These are phyloP conservation scores for Kockovaella imperatae DNA, from an alignment of 768 basidiomycete species.

Conservation along the genomic window DNA sequence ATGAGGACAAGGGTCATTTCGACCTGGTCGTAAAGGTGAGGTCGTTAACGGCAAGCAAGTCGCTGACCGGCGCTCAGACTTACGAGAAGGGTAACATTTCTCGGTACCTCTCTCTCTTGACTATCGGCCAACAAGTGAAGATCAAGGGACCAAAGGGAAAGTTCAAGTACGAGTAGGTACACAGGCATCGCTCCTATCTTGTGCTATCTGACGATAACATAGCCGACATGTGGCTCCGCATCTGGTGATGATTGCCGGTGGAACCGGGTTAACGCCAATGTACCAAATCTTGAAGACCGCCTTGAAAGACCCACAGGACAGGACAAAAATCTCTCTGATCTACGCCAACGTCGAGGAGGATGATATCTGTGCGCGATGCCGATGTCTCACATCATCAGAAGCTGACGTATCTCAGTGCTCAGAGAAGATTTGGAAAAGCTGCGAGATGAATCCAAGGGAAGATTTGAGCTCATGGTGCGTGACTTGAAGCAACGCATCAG, in stretches of 20 bases:
- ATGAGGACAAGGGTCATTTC: constrained; percentile 87
- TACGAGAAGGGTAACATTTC: constrained; percentile 99
- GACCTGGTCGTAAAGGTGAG: constrained; percentile 92
- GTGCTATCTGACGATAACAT: constrained; percentile 1
- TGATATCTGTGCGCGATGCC: constrained; percentile 58
- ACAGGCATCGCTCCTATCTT: neutral
- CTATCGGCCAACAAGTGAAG: constrained; percentile 75
- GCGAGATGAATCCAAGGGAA: constrained; percentile 53
- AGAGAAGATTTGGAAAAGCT: constrained; percentile 79
- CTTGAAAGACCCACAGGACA: constrained; percentile 78
- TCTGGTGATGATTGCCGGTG: constrained; percentile 95
- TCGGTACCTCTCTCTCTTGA: constrained; percentile 68
- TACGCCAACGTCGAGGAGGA: constrained; percentile 92
- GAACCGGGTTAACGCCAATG: constrained; percentile 98
- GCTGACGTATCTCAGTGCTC: constrained; percentile 50
- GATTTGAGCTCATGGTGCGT: constrained; percentile 62
- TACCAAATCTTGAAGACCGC: constrained; percentile 94
- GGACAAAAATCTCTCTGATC: constrained; percentile 73
- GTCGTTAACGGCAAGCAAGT: too few relatives aligned
- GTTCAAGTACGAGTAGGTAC: constrained; percentile 62
- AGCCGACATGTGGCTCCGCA: constrained; percentile 60
- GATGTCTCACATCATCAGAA: neutral
- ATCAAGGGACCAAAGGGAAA: constrained; percentile 96
- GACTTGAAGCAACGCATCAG: neutral
- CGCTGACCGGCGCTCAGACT: constrained; percentile 52